Percentiles rank a stretch among this genome's conserved stretches.
phyloP scores from a whole-genome alignment of 768 basidiomycete genomes.

The Xerocomellus dryophilus region DNA sequence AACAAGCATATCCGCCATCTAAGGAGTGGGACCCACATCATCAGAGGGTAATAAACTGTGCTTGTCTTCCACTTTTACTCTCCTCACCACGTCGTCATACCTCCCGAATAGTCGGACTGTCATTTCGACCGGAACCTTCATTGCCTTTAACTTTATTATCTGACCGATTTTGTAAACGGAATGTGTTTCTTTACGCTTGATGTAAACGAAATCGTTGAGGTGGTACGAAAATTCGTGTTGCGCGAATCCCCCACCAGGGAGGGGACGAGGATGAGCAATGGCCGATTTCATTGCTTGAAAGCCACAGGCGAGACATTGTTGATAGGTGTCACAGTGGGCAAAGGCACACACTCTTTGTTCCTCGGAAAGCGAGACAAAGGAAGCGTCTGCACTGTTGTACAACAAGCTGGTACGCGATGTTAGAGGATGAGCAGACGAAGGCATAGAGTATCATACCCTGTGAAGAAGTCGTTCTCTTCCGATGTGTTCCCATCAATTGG shows the following conservation, averaged over 20 bases:
- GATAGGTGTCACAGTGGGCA: slow-evolving; percentile 29
- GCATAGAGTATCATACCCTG: slow-evolving; percentile 40
- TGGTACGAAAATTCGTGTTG: slow-evolving; percentile 52
- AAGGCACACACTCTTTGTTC: slow-evolving; percentile 30
- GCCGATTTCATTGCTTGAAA: slow-evolving; percentile 29
- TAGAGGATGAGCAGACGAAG: neutral
- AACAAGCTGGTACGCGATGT: slow-evolving; percentile 37
- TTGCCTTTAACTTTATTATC: slow-evolving; percentile 41
- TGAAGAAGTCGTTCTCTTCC: slow-evolving; percentile 51
- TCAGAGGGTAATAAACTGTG: slow-evolving; percentile 33
- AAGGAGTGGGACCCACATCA: slow-evolving; percentile 35
- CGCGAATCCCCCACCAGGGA: slow-evolving; percentile 36
- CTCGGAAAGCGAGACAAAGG: slow-evolving; percentile 46
- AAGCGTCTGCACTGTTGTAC: slow-evolving; percentile 47
- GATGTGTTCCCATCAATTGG: slow-evolving; percentile 40
- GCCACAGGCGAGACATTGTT: slow-evolving; percentile 53
- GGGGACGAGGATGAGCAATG: slow-evolving; percentile 23
- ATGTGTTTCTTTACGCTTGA: slow-evolving; percentile 35
- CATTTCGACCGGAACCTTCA: slow-evolving; percentile 26
- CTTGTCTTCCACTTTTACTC: slow-evolving; percentile 12
- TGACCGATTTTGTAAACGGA: slow-evolving; percentile 51
- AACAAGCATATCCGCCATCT: neutral
- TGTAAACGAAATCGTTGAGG: slow-evolving; percentile 57
- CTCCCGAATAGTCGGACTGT: slow-evolving; percentile 46
- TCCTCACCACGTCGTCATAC: slow-evolving; percentile 39